Evolutionary conservation across 805 yeast genomes (phyloP).

Genomic region (Nakazawaea ernobii): DNA sequence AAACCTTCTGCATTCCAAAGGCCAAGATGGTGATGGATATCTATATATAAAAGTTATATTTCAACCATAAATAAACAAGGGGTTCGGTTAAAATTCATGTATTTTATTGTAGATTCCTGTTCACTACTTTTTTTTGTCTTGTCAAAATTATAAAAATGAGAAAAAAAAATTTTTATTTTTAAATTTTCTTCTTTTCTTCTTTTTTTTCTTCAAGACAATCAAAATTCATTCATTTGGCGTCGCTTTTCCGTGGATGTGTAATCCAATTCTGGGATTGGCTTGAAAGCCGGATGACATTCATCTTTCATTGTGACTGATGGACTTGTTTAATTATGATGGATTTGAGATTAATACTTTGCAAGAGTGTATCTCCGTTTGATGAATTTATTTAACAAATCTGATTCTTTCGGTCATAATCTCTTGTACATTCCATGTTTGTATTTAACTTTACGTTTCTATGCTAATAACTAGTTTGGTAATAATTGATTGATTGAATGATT

Average conservation of each 20-base stretch:
- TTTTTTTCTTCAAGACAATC: slow-evolving; percentile 2
- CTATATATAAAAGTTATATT: too few species aligned
- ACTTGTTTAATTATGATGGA: neutral
- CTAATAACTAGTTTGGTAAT: neutral
- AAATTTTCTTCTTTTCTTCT: neutral
- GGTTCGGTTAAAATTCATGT: too few species aligned
- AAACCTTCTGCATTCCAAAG: slow-evolving; percentile 8
- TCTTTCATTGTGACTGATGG: neutral
- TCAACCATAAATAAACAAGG: neutral
- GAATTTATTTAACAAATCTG: neutral
- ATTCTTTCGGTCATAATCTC: slow-evolving; percentile 11
- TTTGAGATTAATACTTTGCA: slow-evolving; percentile 2
- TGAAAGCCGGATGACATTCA: slow-evolving; percentile 6
- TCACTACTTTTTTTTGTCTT: neutral
- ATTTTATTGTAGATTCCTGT: neutral
- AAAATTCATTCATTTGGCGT: slow-evolving; percentile 9
- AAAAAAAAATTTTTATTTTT: neutral
- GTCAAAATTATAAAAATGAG: neutral
- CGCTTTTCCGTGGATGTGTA: neutral
- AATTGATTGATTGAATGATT: too few species aligned
- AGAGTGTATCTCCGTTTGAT: slow-evolving; percentile 12
- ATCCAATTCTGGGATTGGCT: neutral
- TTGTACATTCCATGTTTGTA: neutral
- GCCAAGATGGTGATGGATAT: slow-evolving; percentile 6
- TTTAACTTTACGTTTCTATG: neutral